Evolutionary conservation across 208 protist genomes (phyloP), one percentile per base, ranked within the genome.

Genomic region (Leishmania major): DNA sequence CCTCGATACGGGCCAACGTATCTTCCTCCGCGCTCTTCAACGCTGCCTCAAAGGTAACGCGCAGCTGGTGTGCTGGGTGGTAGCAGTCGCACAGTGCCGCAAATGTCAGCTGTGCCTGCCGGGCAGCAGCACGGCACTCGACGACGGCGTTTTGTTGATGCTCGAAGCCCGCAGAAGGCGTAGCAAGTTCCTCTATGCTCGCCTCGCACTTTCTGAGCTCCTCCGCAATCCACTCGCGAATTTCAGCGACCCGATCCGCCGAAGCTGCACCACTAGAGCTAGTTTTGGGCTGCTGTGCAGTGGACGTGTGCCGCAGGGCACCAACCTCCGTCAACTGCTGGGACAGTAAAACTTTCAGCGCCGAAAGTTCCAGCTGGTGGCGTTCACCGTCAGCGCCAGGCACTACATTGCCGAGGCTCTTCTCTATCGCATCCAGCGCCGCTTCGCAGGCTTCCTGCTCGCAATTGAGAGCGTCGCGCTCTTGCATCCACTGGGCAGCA

Each of bases 391-490:
- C 62, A 0, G 47, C 19, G 19, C 77, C 78, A 0, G 25, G 40
- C 28, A 79, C 62, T 4, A 51, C 11, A 40, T 57, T 7, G 1
- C 78, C 74, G 2, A 82, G 59, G 7, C 62, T 22, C 28, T 13
- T 6, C 25, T 37, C 49, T 10, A 78, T 31, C 2, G 22, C n/a
- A 11, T 75, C 60, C 45, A 86, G 55, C 13, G 55, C 60, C 8
- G 55, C 62, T 37, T 89, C 86, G 45, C 79, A 85, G 3, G 31
- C 13, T 31, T 88, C 84, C 51, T 88, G 87, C 47, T 90, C 83
- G 31, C 53, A 59, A 45, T 82, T 75, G 5, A 90, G 75, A 53
- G 37, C 31, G 66, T 90, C 84, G 40, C 87, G 80, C 60, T 90
- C 84, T n/a, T 75, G 81, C 47, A 86, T 31, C 87, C 87, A 90